Base-by-base conservation (phyloP, 352 stramenopile genomes). In the Lagenidium giganteum region DNA sequence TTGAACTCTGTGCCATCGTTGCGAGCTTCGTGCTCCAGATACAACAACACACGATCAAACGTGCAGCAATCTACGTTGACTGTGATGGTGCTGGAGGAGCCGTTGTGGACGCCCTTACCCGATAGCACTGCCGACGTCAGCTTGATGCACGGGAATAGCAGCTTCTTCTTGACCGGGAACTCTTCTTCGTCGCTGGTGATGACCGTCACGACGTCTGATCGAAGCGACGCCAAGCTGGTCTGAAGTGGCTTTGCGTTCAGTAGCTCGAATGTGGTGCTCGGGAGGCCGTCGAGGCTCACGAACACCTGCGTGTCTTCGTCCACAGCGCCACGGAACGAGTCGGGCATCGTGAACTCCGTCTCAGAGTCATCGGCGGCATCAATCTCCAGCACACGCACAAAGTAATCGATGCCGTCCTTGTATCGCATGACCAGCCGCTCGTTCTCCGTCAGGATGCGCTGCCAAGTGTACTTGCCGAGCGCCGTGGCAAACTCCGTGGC, bases 141-240 rank as follows among this genome's bases (percentile, higher is more conserved):
- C 33, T 80, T 83, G 47, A 96, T 93, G 41, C 86, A 96, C 42
- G 83, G 83, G 46, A 88, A 92, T 6, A 96, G 60, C 8, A 95
- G 61, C 47, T 88, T 91, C 54, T 92, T 90, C 61, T 91, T 88
- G 33, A 96, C 83, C 0, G 83, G 83, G 41, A 95, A 95, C 54
- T 87, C 76, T 39, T 96, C 86, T 17, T 89, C 82, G 41, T 96
- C 86, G 37, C 59, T 90, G 8, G 79, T 93, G 2, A 73, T 23
- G 18, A 95, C 82, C 3, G 77, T 69, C 12, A 96, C 83, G 23
- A 94, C 66, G 28, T 90, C 74, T 13, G 61, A 67, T n/a, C 77
- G 68, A 46, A 79, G 54, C 0, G 72, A 62, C 14, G 57, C 32
- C 6, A 81, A 55, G 28, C 57, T 64, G 18, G 61, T 40, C 33